Evolutionary conservation across 495 filamentous ascomycete genomes (phyloP).

Genomic region (Neurospora sp.): DNA sequence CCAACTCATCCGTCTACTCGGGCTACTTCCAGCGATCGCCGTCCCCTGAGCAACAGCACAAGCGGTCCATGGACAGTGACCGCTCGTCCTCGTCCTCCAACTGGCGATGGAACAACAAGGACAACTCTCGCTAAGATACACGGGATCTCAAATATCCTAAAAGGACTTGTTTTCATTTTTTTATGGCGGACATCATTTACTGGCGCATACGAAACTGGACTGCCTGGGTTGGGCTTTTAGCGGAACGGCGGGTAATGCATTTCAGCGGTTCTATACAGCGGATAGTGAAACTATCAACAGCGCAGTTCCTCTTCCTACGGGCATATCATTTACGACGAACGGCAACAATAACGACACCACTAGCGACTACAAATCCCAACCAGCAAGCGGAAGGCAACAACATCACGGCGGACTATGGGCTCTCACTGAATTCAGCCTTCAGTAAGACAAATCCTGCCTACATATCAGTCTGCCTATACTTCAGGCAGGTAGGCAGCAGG

Average conservation of each 20-base stretch:
- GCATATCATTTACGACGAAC: background rate
- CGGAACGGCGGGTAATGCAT: background rate
- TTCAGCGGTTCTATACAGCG: background rate
- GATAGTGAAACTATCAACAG: background rate
- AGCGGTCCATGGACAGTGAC: constrained; percentile 35
- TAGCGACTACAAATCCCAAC: background rate
- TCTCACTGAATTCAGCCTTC: background rate
- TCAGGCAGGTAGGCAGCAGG: background rate
- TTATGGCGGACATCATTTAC: background rate
- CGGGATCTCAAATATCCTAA: background rate
- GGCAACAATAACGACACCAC: background rate
- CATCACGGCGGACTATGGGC: background rate
- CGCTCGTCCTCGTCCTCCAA: constrained; percentile 18
- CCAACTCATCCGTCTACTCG: constrained; percentile 4
- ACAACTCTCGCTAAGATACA: background rate
- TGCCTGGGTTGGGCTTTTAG: background rate
- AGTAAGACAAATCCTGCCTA: background rate
- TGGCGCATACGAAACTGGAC: background rate
- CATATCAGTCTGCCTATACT: background rate
- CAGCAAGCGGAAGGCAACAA: background rate
- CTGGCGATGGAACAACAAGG: background rate
- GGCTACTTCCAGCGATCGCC: constrained; percentile 28
- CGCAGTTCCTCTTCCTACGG: background rate
- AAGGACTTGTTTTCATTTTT: background rate
- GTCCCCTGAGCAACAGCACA: constrained; percentile 22